A percentile compares a stretch with the other conserved stretches of the same genome.
These are phyloP conservation scores for Populus nigra DNA, from an alignment of 345 rosid species.

Conservation along the genomic window DNA sequence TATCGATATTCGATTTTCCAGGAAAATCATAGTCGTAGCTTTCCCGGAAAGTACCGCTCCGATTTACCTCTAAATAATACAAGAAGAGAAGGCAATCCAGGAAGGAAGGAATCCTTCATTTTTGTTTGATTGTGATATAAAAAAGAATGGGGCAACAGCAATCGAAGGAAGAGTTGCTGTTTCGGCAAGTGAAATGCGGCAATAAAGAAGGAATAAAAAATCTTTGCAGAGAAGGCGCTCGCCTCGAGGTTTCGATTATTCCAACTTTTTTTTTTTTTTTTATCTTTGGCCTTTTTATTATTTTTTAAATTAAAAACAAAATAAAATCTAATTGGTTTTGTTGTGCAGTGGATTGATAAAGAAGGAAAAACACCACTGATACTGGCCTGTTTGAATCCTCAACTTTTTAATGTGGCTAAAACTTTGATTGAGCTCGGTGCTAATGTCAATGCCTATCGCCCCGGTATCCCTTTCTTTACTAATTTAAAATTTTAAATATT, in stretches of 20 bases:
- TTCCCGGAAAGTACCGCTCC: neutral
- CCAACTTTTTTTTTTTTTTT: neutral
- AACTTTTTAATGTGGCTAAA: conserved; percentile 59
- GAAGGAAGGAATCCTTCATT: neutral
- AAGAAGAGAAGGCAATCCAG: neutral
- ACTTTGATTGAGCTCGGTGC: conserved; percentile 86
- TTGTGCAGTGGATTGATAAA: conserved; percentile 78
- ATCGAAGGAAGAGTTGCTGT: conserved; percentile 84
- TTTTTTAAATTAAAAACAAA: neutral
- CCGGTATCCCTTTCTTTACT: conserved; percentile 40
- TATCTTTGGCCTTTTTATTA: neutral
- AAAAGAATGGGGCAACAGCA: conserved; percentile 83
- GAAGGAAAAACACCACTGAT: conserved; percentile 96
- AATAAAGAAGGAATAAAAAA: conserved; percentile 75
- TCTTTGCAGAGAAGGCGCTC: conserved; percentile 74
- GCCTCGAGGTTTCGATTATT: conserved; percentile 63
- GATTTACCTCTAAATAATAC: neutral
- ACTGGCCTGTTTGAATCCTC: conserved; percentile 69
- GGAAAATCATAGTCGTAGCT: neutral
- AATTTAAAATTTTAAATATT: neutral
- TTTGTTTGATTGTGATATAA: neutral
- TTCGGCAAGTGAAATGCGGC: conserved; percentile 71
- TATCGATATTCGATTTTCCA: neutral
- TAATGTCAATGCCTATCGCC: conserved; percentile 79
- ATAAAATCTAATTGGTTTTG: neutral